A percentile compares a stretch with the other conserved stretches of the same genome.
Evolutionary conservation across 2,329 filamentous ascomycete genomes (phyloP).

Genomic region (Penicillium sp.): DNA sequence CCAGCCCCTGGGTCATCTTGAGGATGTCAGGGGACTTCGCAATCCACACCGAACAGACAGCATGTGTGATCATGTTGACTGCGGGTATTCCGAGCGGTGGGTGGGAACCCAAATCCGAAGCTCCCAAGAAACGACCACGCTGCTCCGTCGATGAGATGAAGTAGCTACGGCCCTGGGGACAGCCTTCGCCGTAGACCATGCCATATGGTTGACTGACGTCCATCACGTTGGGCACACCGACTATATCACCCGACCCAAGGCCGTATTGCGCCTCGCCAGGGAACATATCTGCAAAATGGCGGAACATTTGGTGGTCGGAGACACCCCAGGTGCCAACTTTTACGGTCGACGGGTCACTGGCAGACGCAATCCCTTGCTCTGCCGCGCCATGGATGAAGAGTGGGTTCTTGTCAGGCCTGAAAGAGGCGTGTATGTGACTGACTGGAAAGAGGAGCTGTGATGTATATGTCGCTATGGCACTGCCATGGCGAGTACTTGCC

Average conservation of each 20-base stretch:
- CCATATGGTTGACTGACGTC: slow-evolving; percentile 81
- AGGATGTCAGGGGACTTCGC: slow-evolving; percentile 70
- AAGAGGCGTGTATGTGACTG: slow-evolving; percentile 70
- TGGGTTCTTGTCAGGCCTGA: slow-evolving; percentile 63
- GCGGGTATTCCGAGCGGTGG: slow-evolving; percentile 67
- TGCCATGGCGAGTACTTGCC: slow-evolving; percentile 55
- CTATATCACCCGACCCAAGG: slow-evolving; percentile 63
- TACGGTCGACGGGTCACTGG: slow-evolving; percentile 67
- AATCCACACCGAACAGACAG: slow-evolving; percentile 76
- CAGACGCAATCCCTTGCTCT: slow-evolving; percentile 66
- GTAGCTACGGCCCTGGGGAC: slow-evolving; percentile 70
- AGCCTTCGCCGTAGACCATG: slow-evolving; percentile 75
- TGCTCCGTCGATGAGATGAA: slow-evolving; percentile 67
- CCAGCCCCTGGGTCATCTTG: slow-evolving; percentile 61
- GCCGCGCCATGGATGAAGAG: slow-evolving; percentile 74
- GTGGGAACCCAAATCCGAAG: slow-evolving; percentile 52
- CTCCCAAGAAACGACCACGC: slow-evolving; percentile 63
- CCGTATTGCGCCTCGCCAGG: slow-evolving; percentile 68
- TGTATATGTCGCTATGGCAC: slow-evolving; percentile 73
- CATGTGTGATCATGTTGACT: slow-evolving; percentile 60
- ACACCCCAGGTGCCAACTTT: slow-evolving; percentile 75
- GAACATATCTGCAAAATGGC: slow-evolving; percentile 69
- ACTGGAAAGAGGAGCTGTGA: slow-evolving; percentile 72
- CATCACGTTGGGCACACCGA: slow-evolving; percentile 75
- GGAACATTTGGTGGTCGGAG: slow-evolving; percentile 63